Evolutionary conservation across 1,284 basidiomycete species (phyloP).

Genomic region (Phellopilus nigrolimitatus): DNA sequence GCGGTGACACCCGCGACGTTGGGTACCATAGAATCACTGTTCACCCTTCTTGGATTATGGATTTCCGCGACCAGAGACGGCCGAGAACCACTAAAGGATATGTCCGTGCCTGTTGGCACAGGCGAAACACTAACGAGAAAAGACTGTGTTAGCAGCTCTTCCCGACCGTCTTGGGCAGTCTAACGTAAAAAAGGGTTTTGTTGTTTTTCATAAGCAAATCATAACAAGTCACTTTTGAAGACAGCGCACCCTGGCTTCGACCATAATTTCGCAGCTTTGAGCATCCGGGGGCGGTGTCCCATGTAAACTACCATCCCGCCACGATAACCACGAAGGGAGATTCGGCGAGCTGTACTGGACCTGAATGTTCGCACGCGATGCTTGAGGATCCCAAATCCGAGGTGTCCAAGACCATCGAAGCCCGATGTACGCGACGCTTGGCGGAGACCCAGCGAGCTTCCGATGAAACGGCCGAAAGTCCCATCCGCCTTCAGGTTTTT

Average conservation of each 20-base stretch:
- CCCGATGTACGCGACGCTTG: slow-evolving; percentile 78
- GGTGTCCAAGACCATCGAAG: slow-evolving; percentile 91
- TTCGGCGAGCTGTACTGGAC: slow-evolving; percentile 78
- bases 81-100: slow-evolving; percentile 50
- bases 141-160: slow-evolving; percentile 59
- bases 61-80: slow-evolving; percentile 54
- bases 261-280: slow-evolving; percentile 65
- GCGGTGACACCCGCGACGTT: slow-evolving; percentile 31
- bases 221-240: background rate
- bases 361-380: slow-evolving; percentile 72
- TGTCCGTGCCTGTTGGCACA: slow-evolving; percentile 54
- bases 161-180: slow-evolving; percentile 69
- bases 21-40: slow-evolving; percentile 50
- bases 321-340: slow-evolving; percentile 82
- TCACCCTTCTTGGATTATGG: slow-evolving; percentile 49
- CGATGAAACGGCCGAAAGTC: slow-evolving; percentile 89
- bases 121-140: slow-evolving; percentile 72
- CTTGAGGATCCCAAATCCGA: slow-evolving; percentile 96
- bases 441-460: slow-evolving; percentile 78
- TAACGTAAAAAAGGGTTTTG: slow-evolving; percentile 26
- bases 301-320: slow-evolving; percentile 77
- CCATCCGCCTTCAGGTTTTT: slow-evolving; percentile 74
- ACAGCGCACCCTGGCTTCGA: slow-evolving; percentile 59
- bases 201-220: background rate
- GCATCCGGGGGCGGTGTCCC: slow-evolving; percentile 71